phyloP scores from a whole-genome alignment of 306 rosid genomes.

The Cucumis cinereus region DNA sequence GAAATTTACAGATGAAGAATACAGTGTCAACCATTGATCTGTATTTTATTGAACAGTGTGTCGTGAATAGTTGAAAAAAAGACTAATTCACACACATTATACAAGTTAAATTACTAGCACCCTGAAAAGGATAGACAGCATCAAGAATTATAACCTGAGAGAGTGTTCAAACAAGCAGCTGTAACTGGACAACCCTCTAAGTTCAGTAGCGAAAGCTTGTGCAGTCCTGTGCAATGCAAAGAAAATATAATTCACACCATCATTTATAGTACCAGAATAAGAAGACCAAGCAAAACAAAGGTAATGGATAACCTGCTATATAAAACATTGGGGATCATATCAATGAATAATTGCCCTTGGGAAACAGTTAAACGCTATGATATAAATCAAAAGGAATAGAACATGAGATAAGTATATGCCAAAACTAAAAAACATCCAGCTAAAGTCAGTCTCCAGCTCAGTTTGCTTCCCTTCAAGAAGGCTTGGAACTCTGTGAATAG shows the following conservation, averaged over 20 bases:
- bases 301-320: slow-evolving; percentile 1
- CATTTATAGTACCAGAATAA: neutral
- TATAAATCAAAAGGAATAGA: neutral
- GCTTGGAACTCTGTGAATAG: neutral
- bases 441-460: neutral
- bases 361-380: neutral
- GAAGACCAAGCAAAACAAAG: neutral
- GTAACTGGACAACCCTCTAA: slow-evolving; percentile 91
- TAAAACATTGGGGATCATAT: neutral
- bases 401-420: neutral
- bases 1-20: neutral
- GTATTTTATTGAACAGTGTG: neutral
- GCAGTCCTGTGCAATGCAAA: slow-evolving; percentile 50
- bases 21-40: neutral
- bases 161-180: slow-evolving; percentile 67
- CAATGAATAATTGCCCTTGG: neutral
- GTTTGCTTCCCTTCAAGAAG: neutral
- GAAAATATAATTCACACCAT: neutral
- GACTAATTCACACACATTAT: neutral
- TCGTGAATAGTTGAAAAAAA: neutral
- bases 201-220: slow-evolving; percentile 58
- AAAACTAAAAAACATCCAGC: neutral
- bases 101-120: neutral
- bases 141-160: slow-evolving; percentile 49
- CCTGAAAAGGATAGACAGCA: neutral